Evolutionary conservation across 164 flowering plant genomes (phyloP), one percentile per base, ranked within the genome.

Genomic region (Hamamelis virginiana): DNA sequence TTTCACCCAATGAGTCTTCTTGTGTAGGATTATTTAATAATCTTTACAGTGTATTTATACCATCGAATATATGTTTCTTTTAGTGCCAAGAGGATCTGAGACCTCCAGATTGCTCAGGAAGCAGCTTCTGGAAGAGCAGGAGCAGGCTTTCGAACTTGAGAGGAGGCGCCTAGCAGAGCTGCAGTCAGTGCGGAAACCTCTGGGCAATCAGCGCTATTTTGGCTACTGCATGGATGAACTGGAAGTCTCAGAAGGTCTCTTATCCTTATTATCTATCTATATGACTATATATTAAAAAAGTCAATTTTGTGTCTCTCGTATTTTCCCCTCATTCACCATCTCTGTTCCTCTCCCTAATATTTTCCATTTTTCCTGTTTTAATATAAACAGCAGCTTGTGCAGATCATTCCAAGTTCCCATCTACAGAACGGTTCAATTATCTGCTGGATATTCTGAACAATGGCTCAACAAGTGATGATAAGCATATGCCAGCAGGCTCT

Each of bases 381-480:
- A 33, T 33, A 33, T 33, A 6, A 33, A 33, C 59, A 23, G n/a
- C 66, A 13, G 1, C 6, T 38, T 21, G 9, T 65, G 63, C 74
- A 81, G 79, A 71, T 57, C 65, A 28, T 44, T 59, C 72, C 23
- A 65, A 67, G 59, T 75, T 84, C 46, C 64, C 75, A 45, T 75
- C 84, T 9, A 69, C 82, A 19, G 82, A 80, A 48, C 57, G 22
- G 6, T 80, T 75, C 76, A 68, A 38, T 66, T 62, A 75, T 68
- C 68, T 83, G 58, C 52, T 86, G 16, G 86, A 83, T 71, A 83
- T 78, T 65, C 59, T 84, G 26, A 80, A 79, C 62, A 74, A 69
- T 71, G 81, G 78, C 44, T 77, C 86, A 9, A 43, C 78, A 9
- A 77, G 75, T 56, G 80, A 76, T 51, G 83, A 85, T 47, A 77